These are phyloP conservation scores for Pneumocystis wakefieldiae DNA, from an alignment of 1,139 yeast species.

Conservation along the genomic window DNA sequence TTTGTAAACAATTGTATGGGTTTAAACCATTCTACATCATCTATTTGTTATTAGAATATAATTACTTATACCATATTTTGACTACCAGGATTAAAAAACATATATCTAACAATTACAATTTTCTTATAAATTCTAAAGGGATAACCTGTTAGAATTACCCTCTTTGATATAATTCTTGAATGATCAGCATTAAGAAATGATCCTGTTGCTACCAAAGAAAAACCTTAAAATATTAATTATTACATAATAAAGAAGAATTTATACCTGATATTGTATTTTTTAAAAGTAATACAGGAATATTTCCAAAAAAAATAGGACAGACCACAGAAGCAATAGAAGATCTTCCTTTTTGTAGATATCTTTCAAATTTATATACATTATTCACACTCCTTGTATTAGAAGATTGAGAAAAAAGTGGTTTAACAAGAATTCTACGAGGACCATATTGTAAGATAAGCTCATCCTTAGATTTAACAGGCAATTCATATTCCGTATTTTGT, in stretches of 20 bases:
- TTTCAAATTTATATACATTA: slow-evolving; percentile 74
- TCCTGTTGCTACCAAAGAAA: slow-evolving; percentile 78
- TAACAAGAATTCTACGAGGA: slow-evolving; percentile 71
- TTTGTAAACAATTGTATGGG: slow-evolving; percentile 86
- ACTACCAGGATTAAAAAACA: slow-evolving; percentile 66
- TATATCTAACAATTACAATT: slow-evolving; percentile 84
- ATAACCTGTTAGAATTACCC: slow-evolving; percentile 82
- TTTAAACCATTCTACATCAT: slow-evolving; percentile 80
- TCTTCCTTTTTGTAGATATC: slow-evolving; percentile 68
- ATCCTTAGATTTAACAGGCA: slow-evolving; percentile 71
- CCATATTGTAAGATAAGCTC: slow-evolving; percentile 80
- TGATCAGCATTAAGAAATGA: slow-evolving; percentile 78
- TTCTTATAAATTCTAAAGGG: slow-evolving; percentile 90
- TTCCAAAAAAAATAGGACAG: slow-evolving; percentile 77
- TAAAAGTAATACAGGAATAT: slow-evolving; percentile 30
- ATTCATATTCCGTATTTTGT: slow-evolving; percentile 77
- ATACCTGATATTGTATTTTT: slow-evolving; percentile 26
- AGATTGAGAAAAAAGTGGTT: slow-evolving; percentile 64
- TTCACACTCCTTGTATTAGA: slow-evolving; percentile 49
- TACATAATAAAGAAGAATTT: slow-evolving; percentile 47
- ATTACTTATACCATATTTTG: not conserved
- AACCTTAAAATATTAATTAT: slow-evolving; percentile 23
- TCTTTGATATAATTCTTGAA: slow-evolving; percentile 69
- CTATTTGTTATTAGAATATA: slow-evolving; percentile 19
- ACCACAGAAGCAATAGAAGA: slow-evolving; percentile 70